These are phyloP conservation scores for Dissophora ornata DNA, from an alignment of 192 early-diverging fungal genomes.

Conservation along the genomic window DNA sequence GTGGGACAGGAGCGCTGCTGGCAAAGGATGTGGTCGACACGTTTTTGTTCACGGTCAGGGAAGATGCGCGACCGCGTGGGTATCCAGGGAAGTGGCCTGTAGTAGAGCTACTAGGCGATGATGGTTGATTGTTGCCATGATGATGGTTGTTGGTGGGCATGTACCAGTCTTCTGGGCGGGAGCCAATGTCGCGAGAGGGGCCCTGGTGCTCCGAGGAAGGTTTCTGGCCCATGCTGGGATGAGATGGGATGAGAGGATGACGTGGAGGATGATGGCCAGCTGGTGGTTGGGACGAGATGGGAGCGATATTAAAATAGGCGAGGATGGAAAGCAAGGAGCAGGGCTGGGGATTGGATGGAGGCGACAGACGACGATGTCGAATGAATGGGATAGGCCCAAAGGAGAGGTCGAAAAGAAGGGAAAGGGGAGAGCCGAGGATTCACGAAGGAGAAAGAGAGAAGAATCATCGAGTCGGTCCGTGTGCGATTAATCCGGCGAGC, in stretches of 20 bases:
- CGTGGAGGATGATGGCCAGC: neutral
- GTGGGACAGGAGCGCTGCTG: constrained; percentile 34
- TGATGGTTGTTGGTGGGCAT: constrained; percentile 13
- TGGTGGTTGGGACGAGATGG: neutral
- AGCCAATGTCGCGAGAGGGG: constrained; percentile 21
- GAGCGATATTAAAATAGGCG: too few species aligned
- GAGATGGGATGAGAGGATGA: neutral
- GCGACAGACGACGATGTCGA: neutral
- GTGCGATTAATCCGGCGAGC: too few species aligned
- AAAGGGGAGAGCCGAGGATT: neutral
- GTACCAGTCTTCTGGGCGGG: constrained; percentile 44
- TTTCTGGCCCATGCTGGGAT: constrained; percentile 42
- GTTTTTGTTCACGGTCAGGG: constrained; percentile 41
- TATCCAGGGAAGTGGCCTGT: constrained; percentile 42
- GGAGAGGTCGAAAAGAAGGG: too few species aligned
- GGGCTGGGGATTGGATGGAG: neutral
- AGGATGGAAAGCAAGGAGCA: neutral
- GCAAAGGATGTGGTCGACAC: constrained; percentile 44
- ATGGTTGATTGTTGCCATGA: constrained; percentile 5
- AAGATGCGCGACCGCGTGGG: constrained; percentile 27
- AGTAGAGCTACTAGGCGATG: constrained; percentile 41
- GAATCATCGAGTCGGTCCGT: too few species aligned
- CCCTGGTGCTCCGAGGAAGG: constrained; percentile 37
- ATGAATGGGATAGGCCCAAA: too few species aligned
- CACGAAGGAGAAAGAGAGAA: neutral